Evolutionary conservation across 495 filamentous ascomycete species (phyloP), one percentile per base, ranked within the genome.

Genomic region (Lophiotrema nucula): DNA sequence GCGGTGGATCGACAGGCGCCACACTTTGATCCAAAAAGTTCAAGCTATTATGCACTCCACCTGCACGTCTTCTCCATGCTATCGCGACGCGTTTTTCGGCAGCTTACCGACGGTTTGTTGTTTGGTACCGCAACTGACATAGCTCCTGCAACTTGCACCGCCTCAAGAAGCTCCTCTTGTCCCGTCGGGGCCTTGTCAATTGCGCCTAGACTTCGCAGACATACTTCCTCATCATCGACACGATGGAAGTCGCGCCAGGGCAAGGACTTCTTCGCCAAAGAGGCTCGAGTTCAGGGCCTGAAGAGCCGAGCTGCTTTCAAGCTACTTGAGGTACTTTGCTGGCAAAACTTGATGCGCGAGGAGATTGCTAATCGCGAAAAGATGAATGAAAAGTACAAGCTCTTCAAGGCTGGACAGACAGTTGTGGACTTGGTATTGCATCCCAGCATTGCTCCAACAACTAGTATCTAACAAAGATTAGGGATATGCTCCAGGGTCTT

Each of bases 301-400:
- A 96, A 91, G 72, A 91, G 88, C 58, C 85, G 93, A 61, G 95
- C 93, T 53, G 93, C 89, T 6, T 95, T 91, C 70, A 98, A 98
- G 72, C 79, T 98, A 24, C 69, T 95, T 24, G 87, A 92, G 76
- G 87, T 88, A 64, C 26, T 69, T 38, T 56, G 45, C n/a, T 41
- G 10, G 10, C 25, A 38, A 4, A 23, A 53, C 39, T 23, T 41
- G 23, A 18, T 23, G 18, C 0, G 19, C 33, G 23, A 4, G 38
- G 13, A 46, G 42, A 1, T 39, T 54, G 50, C 56, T 60, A 18
- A 55, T 43, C 24, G 38, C 21, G 16, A 4, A 16, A 58, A 93
- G 82, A 88, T 98, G 65, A 84, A 97, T 73, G 75, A 83, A 21
- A 88, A 87, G 65, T 84, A 92, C 73, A 81, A 73, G 43, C 72